These are phyloP conservation scores for Trichophyton equinum DNA, from an alignment of 2,329 filamentous ascomycete genomes.

Conservation along the genomic window DNA sequence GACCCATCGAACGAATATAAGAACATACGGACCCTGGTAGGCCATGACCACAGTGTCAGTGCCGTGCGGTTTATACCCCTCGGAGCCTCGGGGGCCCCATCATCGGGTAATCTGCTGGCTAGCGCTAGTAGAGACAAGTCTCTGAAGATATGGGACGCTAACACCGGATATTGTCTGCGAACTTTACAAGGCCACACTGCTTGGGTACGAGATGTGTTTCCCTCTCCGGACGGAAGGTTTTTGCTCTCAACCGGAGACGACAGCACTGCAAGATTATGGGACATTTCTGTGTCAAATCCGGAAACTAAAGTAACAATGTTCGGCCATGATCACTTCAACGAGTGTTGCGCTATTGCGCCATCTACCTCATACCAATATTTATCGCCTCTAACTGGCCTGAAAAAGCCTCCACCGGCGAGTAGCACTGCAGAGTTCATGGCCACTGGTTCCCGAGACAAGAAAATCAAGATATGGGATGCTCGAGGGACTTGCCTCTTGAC, in stretches of 20 bases:
- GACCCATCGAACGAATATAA: conserved; percentile 88
- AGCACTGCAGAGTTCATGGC: conserved; percentile 80
- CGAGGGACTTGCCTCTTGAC: conserved; percentile 76
- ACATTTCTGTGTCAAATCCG: conserved; percentile 46
- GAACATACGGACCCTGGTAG: conserved; percentile 80
- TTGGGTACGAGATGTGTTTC: conserved; percentile 82
- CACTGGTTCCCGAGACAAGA: conserved; percentile 80
- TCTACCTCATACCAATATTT: conserved; percentile 65
- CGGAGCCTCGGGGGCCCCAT: conserved; percentile 61
- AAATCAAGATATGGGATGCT: conserved; percentile 78
- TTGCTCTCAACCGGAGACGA: conserved; percentile 75
- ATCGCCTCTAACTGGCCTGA: conserved; percentile 63
- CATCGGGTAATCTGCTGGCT: conserved; percentile 74
- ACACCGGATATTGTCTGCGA: conserved; percentile 81
- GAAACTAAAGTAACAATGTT: conserved; percentile 70
- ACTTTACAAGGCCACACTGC: conserved; percentile 76
- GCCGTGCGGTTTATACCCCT: conserved; percentile 79
- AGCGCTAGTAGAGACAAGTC: conserved; percentile 77
- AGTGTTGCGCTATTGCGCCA: conserved; percentile 80
- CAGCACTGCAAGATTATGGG: conserved; percentile 71
- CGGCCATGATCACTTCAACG: conserved; percentile 74
- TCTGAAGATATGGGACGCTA: conserved; percentile 81
- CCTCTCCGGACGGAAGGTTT: conserved; percentile 71
- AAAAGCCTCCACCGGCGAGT: conserved; percentile 61
- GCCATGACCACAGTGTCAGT: conserved; percentile 86